Conservation (phyloP, 225 moss, liverwort and hornwort species). For the Rhytidiadelphus loreus region DNA sequence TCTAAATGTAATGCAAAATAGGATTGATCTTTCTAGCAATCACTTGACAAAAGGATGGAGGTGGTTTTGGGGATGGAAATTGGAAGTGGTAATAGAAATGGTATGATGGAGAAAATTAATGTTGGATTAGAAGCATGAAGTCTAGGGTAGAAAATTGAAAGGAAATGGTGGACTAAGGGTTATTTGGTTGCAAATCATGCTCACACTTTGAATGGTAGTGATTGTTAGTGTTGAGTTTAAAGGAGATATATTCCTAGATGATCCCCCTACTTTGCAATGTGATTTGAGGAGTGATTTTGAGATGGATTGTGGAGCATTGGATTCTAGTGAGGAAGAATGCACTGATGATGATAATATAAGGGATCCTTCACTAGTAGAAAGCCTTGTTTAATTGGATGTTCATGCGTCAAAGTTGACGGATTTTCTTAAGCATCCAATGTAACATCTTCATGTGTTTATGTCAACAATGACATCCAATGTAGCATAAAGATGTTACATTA, state of each 20-base stretch:
- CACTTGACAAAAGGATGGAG: accelerated
- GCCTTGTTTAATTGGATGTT: too few species aligned
- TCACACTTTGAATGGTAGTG: neutral
- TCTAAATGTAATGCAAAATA: too few species aligned
- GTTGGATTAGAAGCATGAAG: accelerated
- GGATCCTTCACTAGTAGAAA: too few species aligned
- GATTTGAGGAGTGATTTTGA: accelerated
- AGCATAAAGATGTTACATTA: too few species aligned
- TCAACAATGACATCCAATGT: too few species aligned
- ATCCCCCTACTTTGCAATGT: neutral
- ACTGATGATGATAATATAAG: neutral
- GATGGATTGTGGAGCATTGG: neutral
- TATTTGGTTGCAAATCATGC: accelerated
- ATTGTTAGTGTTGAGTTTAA: accelerated
- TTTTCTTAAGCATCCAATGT: too few species aligned
- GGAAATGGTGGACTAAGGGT: accelerated
- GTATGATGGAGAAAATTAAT: neutral
- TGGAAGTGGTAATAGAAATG: too few species aligned
- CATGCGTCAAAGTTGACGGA: too few species aligned
- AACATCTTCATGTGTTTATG: too few species aligned
- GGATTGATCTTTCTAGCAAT: too few species aligned
- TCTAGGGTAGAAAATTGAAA: too few species aligned
- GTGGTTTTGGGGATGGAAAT: accelerated
- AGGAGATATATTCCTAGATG: neutral
- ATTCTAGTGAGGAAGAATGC: neutral